A percentile compares a stretch with the other conserved stretches of the same genome.
Evolutionary conservation across 2,329 filamentous ascomycete genomes (phyloP).

Genomic region (Pseudogymnoascus sp.): DNA sequence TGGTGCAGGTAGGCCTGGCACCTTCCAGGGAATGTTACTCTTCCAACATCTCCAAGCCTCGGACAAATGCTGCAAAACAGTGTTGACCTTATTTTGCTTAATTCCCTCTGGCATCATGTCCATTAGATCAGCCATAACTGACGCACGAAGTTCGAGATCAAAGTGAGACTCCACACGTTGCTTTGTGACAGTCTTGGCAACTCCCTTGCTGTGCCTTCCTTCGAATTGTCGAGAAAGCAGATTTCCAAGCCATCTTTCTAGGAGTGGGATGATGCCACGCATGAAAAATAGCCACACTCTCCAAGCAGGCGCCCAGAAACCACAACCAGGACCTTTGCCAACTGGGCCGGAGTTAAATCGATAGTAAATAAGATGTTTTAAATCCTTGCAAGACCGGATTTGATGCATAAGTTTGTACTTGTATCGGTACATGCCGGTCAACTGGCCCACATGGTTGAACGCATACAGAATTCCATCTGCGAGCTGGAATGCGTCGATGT

Average conservation of each 20-base stretch:
- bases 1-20: conserved; percentile 87
- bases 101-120: conserved; percentile 99
- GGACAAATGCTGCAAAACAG: conserved; percentile 90
- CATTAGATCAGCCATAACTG: conserved; percentile 98
- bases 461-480: conserved; percentile 98
- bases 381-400: conserved; percentile 95
- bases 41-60: conserved; percentile 99
- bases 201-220: conserved; percentile 95
- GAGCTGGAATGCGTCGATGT: conserved; percentile 97
- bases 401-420: conserved; percentile 99
- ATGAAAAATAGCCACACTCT: conserved; percentile 99
- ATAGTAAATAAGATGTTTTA: conserved; percentile 99
- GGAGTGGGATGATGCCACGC: conserved; percentile 91
- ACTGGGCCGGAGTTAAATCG: conserved; percentile 96
- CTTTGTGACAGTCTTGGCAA: conserved; percentile 98
- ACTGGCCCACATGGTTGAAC: conserved; percentile 96
- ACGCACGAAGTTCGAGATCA: conserved; percentile 91
- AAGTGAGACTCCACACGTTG: conserved; percentile 98
- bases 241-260: conserved; percentile 97
- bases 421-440: conserved; percentile 99
- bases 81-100: conserved; percentile 99
- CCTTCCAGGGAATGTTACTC: conserved; percentile 99
- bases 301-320: conserved; percentile 99
- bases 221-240: conserved; percentile 95
- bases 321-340: conserved; percentile 93